Evolutionary conservation across 345 rosid genomes (phyloP).

Genomic region (Corchorus capsularis): DNA sequence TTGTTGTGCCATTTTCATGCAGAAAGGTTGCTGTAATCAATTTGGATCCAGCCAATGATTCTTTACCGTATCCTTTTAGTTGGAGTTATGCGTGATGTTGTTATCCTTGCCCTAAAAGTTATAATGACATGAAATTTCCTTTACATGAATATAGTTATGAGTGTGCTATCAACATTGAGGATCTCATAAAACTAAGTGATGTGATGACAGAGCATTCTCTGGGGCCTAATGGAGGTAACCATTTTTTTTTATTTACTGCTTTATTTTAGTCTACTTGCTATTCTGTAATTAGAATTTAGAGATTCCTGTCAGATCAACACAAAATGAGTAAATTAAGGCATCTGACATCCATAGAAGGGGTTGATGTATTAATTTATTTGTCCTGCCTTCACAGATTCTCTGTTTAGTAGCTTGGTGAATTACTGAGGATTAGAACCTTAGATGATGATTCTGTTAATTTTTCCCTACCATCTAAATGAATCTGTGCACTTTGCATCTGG

Average conservation of each 20-base stretch:
- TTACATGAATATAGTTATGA: conserved; percentile 68
- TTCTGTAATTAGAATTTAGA: neutral
- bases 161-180: conserved; percentile 84
- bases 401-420: neutral
- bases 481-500: neutral
- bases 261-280: neutral
- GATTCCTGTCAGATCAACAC: neutral
- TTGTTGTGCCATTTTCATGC: conserved; percentile 21
- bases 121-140: conserved; percentile 26
- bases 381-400: conserved; percentile 6
- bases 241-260: neutral
- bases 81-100: neutral
- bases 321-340: conserved; percentile 7
- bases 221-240: conserved; percentile 92
- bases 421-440: neutral
- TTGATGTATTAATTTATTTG: neutral
- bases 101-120: neutral
- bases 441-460: conserved; percentile 7
- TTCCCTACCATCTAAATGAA: neutral
- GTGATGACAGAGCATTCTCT: conserved; percentile 84
- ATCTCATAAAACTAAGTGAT: conserved; percentile 74
- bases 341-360: neutral
- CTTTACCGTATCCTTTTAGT: conserved; percentile 72
- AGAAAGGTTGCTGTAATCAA: conserved; percentile 92
- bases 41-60: conserved; percentile 93